Percentiles rank a stretch among this genome's conserved stretches.
Conservation (phyloP, 1,284 basidiomycete species). For the Ceratobasidium sp. region DNA sequence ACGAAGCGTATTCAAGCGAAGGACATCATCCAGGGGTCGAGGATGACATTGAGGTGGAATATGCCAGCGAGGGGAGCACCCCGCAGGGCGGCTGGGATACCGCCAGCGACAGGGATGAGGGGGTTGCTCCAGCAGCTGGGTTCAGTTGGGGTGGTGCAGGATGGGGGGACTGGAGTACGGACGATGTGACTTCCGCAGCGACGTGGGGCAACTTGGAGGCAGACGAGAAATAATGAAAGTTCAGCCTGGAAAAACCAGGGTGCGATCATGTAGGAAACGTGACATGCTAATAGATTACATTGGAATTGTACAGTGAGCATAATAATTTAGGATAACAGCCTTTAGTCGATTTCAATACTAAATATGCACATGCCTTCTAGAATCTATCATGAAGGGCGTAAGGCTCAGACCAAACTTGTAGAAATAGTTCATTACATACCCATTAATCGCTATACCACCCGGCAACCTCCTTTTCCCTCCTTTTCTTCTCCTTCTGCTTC, state of each 20-base stretch:
- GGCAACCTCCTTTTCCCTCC: conserved; percentile 40
- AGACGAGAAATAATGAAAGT: not conserved
- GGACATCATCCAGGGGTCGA: not conserved
- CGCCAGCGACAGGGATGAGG: not conserved
- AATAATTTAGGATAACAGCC: conserved; percentile 26
- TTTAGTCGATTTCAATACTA: not conserved
- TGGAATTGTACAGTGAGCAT: conserved; percentile 3
- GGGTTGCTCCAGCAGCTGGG: not conserved
- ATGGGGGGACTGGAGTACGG: conserved; percentile 18
- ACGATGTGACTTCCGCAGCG: not conserved
- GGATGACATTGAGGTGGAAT: conserved; percentile 25
- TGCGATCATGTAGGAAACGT: not conserved
- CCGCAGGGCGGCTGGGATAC: not conserved
- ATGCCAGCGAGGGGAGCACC: conserved; percentile 2
- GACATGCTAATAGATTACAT: conserved; percentile 38
- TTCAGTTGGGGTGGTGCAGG: conserved; percentile 7
- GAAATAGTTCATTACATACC: not conserved
- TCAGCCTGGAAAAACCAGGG: not conserved
- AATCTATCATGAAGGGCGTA: not conserved
- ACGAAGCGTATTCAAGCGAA: not conserved
- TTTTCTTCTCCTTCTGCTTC: conserved; percentile 45
- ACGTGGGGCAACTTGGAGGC: conserved; percentile 18
- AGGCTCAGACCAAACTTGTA: not conserved
- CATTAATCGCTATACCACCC: conserved; percentile 39
- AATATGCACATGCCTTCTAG: not conserved